A percentile compares a stretch with the other conserved stretches of the same genome.
Evolutionary conservation across 257 asterid species (phyloP).

Genomic region (Penstemon newberryi): DNA sequence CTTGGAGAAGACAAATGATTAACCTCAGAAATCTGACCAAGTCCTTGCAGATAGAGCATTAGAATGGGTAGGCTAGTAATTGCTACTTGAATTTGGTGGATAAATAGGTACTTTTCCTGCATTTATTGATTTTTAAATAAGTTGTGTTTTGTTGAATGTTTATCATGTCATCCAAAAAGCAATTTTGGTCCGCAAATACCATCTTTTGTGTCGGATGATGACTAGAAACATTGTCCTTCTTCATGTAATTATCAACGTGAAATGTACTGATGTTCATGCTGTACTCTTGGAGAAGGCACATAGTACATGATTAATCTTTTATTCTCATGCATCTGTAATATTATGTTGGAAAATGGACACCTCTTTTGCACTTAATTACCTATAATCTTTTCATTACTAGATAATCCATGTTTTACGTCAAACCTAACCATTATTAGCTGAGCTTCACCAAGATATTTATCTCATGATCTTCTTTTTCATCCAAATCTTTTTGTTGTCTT

Average conservation of each 20-base stretch:
- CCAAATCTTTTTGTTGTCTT: not conserved
- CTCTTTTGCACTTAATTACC: not conserved
- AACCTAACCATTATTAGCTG: conserved; percentile 25
- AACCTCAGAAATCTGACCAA: not conserved
- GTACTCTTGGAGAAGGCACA: conserved; percentile 18
- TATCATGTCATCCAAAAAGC: conserved; percentile 38
- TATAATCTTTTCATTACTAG: not conserved
- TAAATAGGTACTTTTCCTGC: too few species aligned
- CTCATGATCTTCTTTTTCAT: not conserved
- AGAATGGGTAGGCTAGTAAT: not conserved
- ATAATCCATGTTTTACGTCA: not conserved
- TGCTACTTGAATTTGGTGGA: not conserved
- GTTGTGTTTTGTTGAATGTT: too few species aligned
- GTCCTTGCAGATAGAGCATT: not conserved
- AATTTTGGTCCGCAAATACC: conserved; percentile 29
- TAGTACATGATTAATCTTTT: not conserved
- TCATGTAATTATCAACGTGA: conserved; percentile 25
- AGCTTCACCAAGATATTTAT: conserved; percentile 12
- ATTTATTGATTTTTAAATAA: too few species aligned
- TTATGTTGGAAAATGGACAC: not conserved
- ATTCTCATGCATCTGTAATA: not conserved
- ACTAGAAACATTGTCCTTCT: conserved; percentile 33
- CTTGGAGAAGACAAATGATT: conserved; percentile 23
- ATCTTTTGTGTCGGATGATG: conserved; percentile 43
- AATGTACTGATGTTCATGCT: conserved; percentile 7